These are phyloP conservation scores for Phoma herbarum DNA, from an alignment of 2,329 filamentous ascomycete genomes.

Conservation along the genomic window DNA sequence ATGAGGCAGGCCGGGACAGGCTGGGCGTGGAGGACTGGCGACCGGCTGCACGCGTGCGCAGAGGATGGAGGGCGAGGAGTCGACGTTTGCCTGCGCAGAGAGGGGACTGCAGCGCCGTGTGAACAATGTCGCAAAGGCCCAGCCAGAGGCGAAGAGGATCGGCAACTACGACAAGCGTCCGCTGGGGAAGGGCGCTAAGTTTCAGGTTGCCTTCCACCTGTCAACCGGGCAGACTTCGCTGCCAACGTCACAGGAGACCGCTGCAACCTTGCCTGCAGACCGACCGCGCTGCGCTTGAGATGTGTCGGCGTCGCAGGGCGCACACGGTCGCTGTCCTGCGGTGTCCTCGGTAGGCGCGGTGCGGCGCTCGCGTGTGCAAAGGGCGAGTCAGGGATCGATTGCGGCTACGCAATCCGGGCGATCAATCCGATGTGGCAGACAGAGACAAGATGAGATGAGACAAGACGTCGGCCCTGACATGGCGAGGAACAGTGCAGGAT, in stretches of 20 bases:
- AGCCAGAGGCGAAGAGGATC: conserved; percentile 26
- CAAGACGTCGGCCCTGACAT: conserved; percentile 43
- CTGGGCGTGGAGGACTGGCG: conserved; percentile 8
- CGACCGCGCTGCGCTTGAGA: not conserved
- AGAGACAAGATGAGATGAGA: conserved; percentile 20
- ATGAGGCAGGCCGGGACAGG: not conserved
- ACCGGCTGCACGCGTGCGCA: conserved; percentile 7
- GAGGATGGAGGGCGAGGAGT: conserved; percentile 7
- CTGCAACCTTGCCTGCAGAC: not conserved
- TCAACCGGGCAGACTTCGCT: not conserved
- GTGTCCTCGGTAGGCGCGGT: conserved; percentile 14
- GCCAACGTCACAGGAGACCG: not conserved
- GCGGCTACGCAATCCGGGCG: conserved; percentile 26
- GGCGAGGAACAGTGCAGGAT: conserved; percentile 35
- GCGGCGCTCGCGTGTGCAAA: conserved; percentile 32
- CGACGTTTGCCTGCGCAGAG: conserved; percentile 10
- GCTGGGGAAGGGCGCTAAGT: conserved; percentile 31
- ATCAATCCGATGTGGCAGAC: conserved; percentile 25
- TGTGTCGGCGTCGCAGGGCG: conserved; percentile 4
- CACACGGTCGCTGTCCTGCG: conserved; percentile 2
- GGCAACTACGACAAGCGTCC: conserved; percentile 34
- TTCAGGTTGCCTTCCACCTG: conserved; percentile 12
- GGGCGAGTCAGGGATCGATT: conserved; percentile 30
- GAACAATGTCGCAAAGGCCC: conserved; percentile 10
- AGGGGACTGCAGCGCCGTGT: not conserved